Base-by-base conservation (phyloP, 2,329 filamentous ascomycete genomes). In the Plectosphaerella sp. region DNA sequence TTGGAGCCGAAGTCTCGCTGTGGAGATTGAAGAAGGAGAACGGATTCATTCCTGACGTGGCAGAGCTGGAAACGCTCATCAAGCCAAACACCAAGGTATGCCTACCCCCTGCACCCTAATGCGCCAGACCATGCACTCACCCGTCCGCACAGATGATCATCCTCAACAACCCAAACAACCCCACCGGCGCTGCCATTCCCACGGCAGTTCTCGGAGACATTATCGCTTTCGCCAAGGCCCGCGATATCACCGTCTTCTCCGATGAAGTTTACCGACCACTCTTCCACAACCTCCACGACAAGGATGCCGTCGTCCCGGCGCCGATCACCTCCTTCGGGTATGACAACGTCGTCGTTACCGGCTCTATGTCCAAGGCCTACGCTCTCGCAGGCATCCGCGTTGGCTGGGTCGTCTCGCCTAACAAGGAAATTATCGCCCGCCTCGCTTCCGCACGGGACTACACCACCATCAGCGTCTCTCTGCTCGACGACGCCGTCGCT, bases 191-290 rank as follows among this genome's bases (percentile, higher is more conserved):
- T 10, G 77, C 87, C 4, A 84, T 91, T 16, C 82, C 84, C 1
- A 82, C 77, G 45, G 65, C 76, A 1, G 75, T 82, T 12, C 74
- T 95, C 1, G 67, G 82, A 50, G 62, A 77, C 4, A 78, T 94
- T 55, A 72, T 89, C 37, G 73, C 79, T 4, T 69, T 92, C 51
- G 88, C 89, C 3, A 72, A 75, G 50, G 71, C 79, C 37, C 78
- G 82, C 37, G 75, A 78, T 50, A 84, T 94, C 51, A 82, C 80
- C 47, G 72, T 96, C 50, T 74, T 93, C 53, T 81, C 80, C 8
- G 89, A 95, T 62, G 90, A 96, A 70, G 90, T 94, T 22, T 96
- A 93, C 67, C 80, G 88, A 1, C 91, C 91, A 0, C 74, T 96
- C 3, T 95, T 91, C 72, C 89, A 95, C 67, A 80, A 80, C 50